These are phyloP conservation scores for Mycena maculata DNA, from an alignment of 768 basidiomycete species.

Conservation along the genomic window DNA sequence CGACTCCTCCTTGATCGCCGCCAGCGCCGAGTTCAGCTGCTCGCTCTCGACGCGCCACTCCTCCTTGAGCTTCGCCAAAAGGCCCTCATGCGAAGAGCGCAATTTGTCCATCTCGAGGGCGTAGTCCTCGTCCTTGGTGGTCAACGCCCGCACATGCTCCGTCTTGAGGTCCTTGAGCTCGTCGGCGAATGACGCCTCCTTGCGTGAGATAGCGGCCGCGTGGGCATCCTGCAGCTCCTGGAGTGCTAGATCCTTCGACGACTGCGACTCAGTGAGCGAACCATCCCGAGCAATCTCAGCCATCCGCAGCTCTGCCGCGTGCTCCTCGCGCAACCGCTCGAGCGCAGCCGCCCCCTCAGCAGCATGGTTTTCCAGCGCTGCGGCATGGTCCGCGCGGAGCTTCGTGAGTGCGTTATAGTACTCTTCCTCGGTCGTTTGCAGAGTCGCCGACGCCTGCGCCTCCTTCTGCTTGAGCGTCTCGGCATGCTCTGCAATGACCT, in stretches of 20 bases:
- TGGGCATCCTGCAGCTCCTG: conserved; percentile 81
- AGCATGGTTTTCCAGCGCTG: conserved; percentile 70
- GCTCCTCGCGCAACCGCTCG: conserved; percentile 82
- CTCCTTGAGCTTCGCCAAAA: conserved; percentile 62
- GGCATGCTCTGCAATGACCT: conserved; percentile 64
- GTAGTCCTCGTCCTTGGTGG: conserved; percentile 72
- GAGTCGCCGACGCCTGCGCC: conserved; percentile 63
- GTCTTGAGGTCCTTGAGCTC: conserved; percentile 74
- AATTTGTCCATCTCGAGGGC: conserved; percentile 68
- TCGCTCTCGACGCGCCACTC: conserved; percentile 66
- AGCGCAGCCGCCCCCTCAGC: conserved; percentile 70
- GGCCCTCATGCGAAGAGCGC: conserved; percentile 67
- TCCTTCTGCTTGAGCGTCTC: conserved; percentile 70
- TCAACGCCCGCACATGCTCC: conserved; percentile 67
- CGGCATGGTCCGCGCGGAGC: conserved; percentile 77
- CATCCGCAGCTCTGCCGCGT: conserved; percentile 78
- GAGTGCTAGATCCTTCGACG: conserved; percentile 70
- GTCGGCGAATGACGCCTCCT: conserved; percentile 72
- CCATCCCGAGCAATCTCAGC: conserved; percentile 82
- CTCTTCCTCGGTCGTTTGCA: conserved; percentile 81
- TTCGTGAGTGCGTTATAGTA: conserved; percentile 86
- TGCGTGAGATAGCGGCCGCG: conserved; percentile 69
- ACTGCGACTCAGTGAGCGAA: conserved; percentile 78
- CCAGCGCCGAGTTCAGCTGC: conserved; percentile 55
- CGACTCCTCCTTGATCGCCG: conserved; percentile 58